phyloP scores from a whole-genome alignment of 2,329 filamentous ascomycete species.

The Bertia moriformis region DNA sequence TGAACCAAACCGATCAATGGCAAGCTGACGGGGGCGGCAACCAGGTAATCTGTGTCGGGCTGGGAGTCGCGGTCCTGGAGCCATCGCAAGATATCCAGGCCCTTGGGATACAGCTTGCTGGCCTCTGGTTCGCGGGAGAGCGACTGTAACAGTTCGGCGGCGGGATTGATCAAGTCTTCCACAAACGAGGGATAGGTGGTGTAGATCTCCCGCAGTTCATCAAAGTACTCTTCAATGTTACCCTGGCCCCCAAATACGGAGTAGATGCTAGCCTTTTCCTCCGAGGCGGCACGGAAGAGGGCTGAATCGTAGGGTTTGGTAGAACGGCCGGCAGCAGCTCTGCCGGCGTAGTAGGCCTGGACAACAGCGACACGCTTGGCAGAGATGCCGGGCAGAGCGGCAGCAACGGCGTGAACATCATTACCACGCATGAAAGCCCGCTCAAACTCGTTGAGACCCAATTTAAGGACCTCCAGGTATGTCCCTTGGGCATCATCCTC shows the following conservation, averaged over 20 bases:
- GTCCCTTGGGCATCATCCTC: slow-evolving; percentile 54
- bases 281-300: slow-evolving; percentile 51
- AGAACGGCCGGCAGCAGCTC: slow-evolving; percentile 48
- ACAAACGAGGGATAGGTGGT: slow-evolving; percentile 7
- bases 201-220: slow-evolving; percentile 10
- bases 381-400: slow-evolving; percentile 51
- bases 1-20: slow-evolving; percentile 19
- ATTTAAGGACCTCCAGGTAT: slow-evolving; percentile 55
- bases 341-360: slow-evolving; percentile 55
- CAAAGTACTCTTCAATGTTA: slow-evolving; percentile 10
- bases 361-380: slow-evolving; percentile 58
- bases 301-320: slow-evolving; percentile 61
- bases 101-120: slow-evolving; percentile 7
- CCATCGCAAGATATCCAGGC: slow-evolving; percentile 14
- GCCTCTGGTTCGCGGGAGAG: slow-evolving; percentile 2
- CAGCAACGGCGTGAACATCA: slow-evolving; percentile 59
- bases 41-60: slow-evolving; percentile 15
- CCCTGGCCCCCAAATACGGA: slow-evolving; percentile 26
- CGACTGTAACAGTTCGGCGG: slow-evolving; percentile 2
- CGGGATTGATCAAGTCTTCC: slow-evolving; percentile 3
- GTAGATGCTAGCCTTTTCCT: slow-evolving; percentile 53
- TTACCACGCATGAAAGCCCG: slow-evolving; percentile 60
- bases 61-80: slow-evolving; percentile 9
- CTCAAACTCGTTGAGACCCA: slow-evolving; percentile 60
- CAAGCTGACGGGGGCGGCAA: slow-evolving; percentile 19